These are phyloP conservation scores for Cordyceps cateniannulata DNA, from an alignment of 2,329 filamentous ascomycete genomes.

Conservation along the genomic window DNA sequence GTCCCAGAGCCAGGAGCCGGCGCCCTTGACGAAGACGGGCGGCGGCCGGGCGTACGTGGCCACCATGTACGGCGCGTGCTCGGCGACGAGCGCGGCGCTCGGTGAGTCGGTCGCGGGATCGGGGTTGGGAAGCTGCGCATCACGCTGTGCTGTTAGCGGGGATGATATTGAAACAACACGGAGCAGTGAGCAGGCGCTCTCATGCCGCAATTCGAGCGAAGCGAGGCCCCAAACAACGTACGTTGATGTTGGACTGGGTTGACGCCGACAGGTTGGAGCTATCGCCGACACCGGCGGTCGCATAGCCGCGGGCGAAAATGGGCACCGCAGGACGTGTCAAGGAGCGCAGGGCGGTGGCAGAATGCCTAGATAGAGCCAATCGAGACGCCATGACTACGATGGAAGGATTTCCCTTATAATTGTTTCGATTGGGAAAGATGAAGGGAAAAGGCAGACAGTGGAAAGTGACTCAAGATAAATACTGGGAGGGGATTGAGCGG, in stretches of 20 bases:
- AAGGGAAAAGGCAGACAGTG: not conserved
- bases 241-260: not conserved
- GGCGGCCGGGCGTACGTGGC: conserved; percentile 87
- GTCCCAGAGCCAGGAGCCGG: conserved; percentile 86
- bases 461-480: conserved; percentile 3
- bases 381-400: conserved; percentile 5
- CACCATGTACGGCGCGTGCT: conserved; percentile 84
- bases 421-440: not conserved
- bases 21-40: conserved; percentile 81
- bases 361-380: not conserved
- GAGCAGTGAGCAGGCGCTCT: too few relatives aligned
- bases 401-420: not conserved
- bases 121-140: conserved; percentile 49
- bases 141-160: conserved; percentile 19
- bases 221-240: not conserved
- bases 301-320: conserved; percentile 1
- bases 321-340: not conserved
- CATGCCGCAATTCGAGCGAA: not conserved
- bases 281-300: conserved; percentile 9
- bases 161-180: not conserved
- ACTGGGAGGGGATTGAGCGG: not conserved
- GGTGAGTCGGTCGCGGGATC: conserved; percentile 69
- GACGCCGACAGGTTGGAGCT: not conserved
- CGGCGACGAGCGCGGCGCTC: conserved; percentile 66
- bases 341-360: conserved; percentile 1